Evolutionary conservation across 2,329 filamentous ascomycete genomes (phyloP).

Genomic region (Trichoderma cornu-damae): DNA sequence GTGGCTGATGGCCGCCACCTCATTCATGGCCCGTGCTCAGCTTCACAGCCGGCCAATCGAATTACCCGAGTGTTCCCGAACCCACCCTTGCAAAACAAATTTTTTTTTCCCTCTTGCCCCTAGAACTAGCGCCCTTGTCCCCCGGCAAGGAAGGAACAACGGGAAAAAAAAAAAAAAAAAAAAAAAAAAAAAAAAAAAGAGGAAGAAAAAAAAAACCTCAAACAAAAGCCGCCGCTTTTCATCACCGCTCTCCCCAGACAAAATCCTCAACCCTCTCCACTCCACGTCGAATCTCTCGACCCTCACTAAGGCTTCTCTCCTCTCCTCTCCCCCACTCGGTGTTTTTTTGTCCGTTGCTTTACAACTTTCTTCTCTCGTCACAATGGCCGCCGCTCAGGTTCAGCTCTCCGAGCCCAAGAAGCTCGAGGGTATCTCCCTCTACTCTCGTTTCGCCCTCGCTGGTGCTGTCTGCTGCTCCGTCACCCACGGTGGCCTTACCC

Average conservation of each 20-base stretch:
- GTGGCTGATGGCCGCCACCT: constrained; percentile 14
- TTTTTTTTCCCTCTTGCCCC: constrained; percentile 17
- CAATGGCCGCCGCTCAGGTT: constrained; percentile 18
- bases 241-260: constrained; percentile 10
- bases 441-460: constrained; percentile 94
- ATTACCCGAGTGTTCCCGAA: constrained; percentile 18
- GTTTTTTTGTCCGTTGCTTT: constrained; percentile 13
- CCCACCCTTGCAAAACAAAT: neutral
- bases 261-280: constrained; percentile 9
- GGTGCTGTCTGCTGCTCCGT: constrained; percentile 97
- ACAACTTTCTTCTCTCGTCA: constrained; percentile 1
- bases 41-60: constrained; percentile 3
- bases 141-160: constrained; percentile 13
- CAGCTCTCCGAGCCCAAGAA: constrained; percentile 36
- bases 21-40: neutral
- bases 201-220: constrained; percentile 21
- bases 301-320: neutral
- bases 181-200: constrained; percentile 21
- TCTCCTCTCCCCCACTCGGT: constrained; percentile 5
- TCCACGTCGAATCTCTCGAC: constrained; percentile 14
- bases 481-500: constrained; percentile 94
- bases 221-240: constrained; percentile 16
- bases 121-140: constrained; percentile 9
- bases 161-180: constrained; percentile 20
- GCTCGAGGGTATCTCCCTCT: constrained; percentile 60